These are phyloP conservation scores for Martiniozyma asiatica DNA, from an alignment of 1,139 yeast genomes.

Conservation along the genomic window DNA sequence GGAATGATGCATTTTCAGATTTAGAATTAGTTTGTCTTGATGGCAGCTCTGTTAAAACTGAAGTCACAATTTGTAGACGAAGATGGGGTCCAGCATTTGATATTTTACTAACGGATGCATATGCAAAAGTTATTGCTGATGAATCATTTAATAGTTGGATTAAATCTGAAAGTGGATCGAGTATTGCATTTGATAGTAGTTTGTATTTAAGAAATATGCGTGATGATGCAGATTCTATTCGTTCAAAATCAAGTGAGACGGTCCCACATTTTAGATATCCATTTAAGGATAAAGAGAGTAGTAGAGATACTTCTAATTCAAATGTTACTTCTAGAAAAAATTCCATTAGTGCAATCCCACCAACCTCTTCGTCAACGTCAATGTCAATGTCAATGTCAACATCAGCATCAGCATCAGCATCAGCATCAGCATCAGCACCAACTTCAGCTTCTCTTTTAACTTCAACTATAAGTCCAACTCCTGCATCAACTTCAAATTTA, in stretches of 20 bases:
- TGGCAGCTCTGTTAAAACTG: constrained; percentile 55
- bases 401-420: too few relatives aligned
- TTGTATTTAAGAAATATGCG: constrained; percentile 4
- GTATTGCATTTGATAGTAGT: constrained; percentile 4
- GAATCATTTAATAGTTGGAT: constrained; percentile 14
- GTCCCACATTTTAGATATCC: constrained; percentile 46
- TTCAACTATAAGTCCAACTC: not conserved
- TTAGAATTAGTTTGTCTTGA: constrained; percentile 57
- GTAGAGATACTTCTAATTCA: not conserved
- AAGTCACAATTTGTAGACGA: constrained; percentile 46
- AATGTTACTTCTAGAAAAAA: constrained; percentile 4
- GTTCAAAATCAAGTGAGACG: constrained; percentile 7
- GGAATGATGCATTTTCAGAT: constrained; percentile 55
- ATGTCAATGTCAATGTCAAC: too few relatives aligned
- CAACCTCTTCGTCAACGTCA: constrained; percentile 1
- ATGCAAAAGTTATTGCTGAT: constrained; percentile 43
- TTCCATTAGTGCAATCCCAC: constrained; percentile 1
- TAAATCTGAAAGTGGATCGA: not conserved
- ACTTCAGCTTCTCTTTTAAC: too few relatives aligned
- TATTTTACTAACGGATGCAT: constrained; percentile 46
- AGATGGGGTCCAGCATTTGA: constrained; percentile 70
- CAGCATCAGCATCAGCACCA: too few relatives aligned
- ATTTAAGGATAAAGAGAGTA: constrained; percentile 33
- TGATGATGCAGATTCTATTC: constrained; percentile 3
- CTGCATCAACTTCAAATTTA: too few relatives aligned